Conservation (phyloP, 495 filamentous ascomycete species). For the Penicillium odoratum region DNA sequence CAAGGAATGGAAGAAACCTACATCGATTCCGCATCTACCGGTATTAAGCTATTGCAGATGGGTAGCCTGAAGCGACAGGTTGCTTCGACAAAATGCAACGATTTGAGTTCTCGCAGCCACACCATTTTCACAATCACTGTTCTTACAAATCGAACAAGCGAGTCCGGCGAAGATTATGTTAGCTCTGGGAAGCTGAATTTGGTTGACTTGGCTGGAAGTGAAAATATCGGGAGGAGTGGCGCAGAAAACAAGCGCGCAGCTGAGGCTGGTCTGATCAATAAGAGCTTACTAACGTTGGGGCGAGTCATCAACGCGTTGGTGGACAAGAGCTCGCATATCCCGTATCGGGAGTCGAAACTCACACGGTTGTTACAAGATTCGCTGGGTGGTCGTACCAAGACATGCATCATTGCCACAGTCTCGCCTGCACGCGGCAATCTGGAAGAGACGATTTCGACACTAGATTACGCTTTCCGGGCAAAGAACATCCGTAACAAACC, state of each 20-base stretch:
- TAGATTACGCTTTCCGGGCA: constrained; percentile 95
- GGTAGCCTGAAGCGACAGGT: constrained; percentile 94
- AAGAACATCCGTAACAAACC: constrained; percentile 99
- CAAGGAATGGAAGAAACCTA: constrained; percentile 97
- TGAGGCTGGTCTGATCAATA: constrained; percentile 96
- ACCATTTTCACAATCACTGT: constrained; percentile 95
- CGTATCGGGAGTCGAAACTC: constrained; percentile 94
- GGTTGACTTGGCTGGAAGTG: constrained; percentile 93
- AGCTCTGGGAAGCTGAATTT: constrained; percentile 92
- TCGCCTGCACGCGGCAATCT: constrained; percentile 92
- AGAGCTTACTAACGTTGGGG: constrained; percentile 90
- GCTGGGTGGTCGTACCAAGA: constrained; percentile 91
- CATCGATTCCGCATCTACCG: constrained; percentile 79
- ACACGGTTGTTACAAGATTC: constrained; percentile 95
- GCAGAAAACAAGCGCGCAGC: constrained; percentile 96
- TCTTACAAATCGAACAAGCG: constrained; percentile 74
- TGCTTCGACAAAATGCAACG: constrained; percentile 97
- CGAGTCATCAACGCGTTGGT: constrained; percentile 98
- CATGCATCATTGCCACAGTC: constrained; percentile 96
- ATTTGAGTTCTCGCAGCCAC: constrained; percentile 91
- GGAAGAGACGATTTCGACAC: constrained; percentile 95
- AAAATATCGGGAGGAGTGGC: constrained; percentile 95
- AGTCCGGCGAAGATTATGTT: constrained; percentile 88
- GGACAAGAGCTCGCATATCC: constrained; percentile 87
- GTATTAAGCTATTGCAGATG: constrained; percentile 83